Percentiles rank a stretch among this genome's conserved stretches.
These are phyloP conservation scores for Emmonsiellopsis sp. DNA, from an alignment of 2,329 filamentous ascomycete genomes.

Conservation along the genomic window DNA sequence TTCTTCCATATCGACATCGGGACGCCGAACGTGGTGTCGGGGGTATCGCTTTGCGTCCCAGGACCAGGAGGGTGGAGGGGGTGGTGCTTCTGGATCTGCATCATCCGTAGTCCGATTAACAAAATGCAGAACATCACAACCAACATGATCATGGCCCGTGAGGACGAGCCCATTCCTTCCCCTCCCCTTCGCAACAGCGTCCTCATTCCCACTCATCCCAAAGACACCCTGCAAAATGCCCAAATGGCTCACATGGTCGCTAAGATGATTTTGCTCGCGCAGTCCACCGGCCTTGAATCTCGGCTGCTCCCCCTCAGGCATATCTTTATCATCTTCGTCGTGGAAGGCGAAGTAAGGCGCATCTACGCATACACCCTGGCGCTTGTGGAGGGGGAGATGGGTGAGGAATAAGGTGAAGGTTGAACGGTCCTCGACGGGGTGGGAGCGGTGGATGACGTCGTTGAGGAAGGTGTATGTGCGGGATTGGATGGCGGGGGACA, in stretches of 20 bases:
- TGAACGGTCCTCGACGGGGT: constrained; percentile 52
- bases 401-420: constrained; percentile 79
- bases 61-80: constrained; percentile 16
- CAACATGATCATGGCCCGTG: constrained; percentile 91
- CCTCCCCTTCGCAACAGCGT: constrained; percentile 51
- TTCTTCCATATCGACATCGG: neutral
- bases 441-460: constrained; percentile 48
- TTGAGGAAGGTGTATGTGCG: constrained; percentile 67
- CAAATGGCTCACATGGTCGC: constrained; percentile 54
- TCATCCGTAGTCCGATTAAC: constrained; percentile 48
- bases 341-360: constrained; percentile 76
- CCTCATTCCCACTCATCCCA: constrained; percentile 58
- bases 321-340: constrained; percentile 49
- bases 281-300: constrained; percentile 41
- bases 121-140: constrained; percentile 83
- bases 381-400: constrained; percentile 84
- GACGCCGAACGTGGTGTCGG: neutral
- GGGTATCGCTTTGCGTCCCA: constrained; percentile 30
- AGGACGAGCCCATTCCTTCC: constrained; percentile 71
- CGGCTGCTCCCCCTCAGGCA: constrained; percentile 14
- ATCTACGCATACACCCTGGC: constrained; percentile 73
- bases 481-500: constrained; percentile 57
- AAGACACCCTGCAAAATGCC: constrained; percentile 79
- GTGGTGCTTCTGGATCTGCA: constrained; percentile 10
- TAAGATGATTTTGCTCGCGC: constrained; percentile 86